phyloP scores from a whole-genome alignment of 2,329 filamentous ascomycete species.

The Talaromyces islandicus region DNA sequence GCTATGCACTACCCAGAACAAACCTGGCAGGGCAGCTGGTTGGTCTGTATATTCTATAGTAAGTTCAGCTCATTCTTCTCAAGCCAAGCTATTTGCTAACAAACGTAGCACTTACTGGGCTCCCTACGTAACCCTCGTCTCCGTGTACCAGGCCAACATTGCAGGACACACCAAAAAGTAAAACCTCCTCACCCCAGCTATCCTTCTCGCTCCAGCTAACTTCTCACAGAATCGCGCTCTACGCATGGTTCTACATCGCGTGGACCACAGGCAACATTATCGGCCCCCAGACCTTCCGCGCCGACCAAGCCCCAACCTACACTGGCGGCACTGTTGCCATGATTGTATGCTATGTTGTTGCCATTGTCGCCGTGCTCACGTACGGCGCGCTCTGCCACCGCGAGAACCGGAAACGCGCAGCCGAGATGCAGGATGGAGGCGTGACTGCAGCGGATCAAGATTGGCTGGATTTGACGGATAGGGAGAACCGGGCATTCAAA shows the following conservation, averaged over 20 bases:
- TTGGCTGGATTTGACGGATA: slow-evolving; percentile 7
- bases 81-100: neutral
- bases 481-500: slow-evolving; percentile 2
- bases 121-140: slow-evolving; percentile 5
- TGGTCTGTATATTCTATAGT: slow-evolving; percentile 3
- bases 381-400: slow-evolving; percentile 1
- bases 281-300: slow-evolving; percentile 5
- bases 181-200: neutral
- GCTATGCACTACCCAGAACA: neutral
- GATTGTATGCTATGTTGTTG: slow-evolving; percentile 6
- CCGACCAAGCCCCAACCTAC: slow-evolving; percentile 1
- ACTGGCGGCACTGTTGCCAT: slow-evolving; percentile 2
- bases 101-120: slow-evolving; percentile 2
- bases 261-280: slow-evolving; percentile 6
- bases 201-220: neutral
- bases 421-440: slow-evolving; percentile 3
- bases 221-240: neutral
- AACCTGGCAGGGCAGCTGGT: slow-evolving; percentile 1
- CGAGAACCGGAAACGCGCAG: neutral
- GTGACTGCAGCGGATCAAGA: slow-evolving; percentile 3
- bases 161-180: slow-evolving; percentile 7
- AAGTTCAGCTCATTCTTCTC: neutral
- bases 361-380: neutral
- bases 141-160: slow-evolving; percentile 6
- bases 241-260: slow-evolving; percentile 4